Conservation (phyloP, 2,329 filamentous ascomycete species). For the Trichothecium roseum region DNA sequence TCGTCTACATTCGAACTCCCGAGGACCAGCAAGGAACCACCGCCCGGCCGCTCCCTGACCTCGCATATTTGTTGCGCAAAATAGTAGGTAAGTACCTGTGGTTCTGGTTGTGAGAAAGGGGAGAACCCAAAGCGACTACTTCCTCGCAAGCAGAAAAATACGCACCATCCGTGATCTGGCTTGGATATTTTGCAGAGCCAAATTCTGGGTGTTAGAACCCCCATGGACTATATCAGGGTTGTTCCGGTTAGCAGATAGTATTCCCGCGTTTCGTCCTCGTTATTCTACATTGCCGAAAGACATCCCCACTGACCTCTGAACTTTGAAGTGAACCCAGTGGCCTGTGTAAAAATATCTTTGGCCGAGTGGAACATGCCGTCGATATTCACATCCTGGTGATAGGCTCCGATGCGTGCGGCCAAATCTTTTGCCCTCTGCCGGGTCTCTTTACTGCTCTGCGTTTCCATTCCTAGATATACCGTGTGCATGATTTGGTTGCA, state of each 20-base stretch:
- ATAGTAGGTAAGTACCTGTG: slow-evolving; percentile 37
- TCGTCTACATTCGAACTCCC: slow-evolving; percentile 20
- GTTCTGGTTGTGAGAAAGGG: not conserved
- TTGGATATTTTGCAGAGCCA: slow-evolving; percentile 59
- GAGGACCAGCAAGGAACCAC: slow-evolving; percentile 49
- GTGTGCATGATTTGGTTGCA: slow-evolving; percentile 24
- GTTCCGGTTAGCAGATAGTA: too few species aligned
- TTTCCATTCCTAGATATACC: slow-evolving; percentile 42
- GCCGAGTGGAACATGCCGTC: slow-evolving; percentile 41
- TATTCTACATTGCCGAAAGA: too few species aligned
- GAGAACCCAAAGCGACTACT: not conserved
- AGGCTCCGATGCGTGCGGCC: slow-evolving; percentile 5
- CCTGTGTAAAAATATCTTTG: slow-evolving; percentile 15
- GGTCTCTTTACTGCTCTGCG: slow-evolving; percentile 32
- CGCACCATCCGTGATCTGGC: slow-evolving; percentile 57
- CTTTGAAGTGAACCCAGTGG: slow-evolving; percentile 16
- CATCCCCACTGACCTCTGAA: slow-evolving; percentile 25
- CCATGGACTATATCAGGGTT: slow-evolving; percentile 32
- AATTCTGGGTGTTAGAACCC: slow-evolving; percentile 45
- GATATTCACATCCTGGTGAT: slow-evolving; percentile 7
- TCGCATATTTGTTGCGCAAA: slow-evolving; percentile 52
- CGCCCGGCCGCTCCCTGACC: slow-evolving; percentile 38
- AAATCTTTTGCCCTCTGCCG: slow-evolving; percentile 19
- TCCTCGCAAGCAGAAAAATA: too few species aligned
- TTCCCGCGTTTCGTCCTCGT: too few species aligned